Evolutionary conservation across 805 yeast genomes (phyloP).

Genomic region (Kurtzmaniella fragi): DNA sequence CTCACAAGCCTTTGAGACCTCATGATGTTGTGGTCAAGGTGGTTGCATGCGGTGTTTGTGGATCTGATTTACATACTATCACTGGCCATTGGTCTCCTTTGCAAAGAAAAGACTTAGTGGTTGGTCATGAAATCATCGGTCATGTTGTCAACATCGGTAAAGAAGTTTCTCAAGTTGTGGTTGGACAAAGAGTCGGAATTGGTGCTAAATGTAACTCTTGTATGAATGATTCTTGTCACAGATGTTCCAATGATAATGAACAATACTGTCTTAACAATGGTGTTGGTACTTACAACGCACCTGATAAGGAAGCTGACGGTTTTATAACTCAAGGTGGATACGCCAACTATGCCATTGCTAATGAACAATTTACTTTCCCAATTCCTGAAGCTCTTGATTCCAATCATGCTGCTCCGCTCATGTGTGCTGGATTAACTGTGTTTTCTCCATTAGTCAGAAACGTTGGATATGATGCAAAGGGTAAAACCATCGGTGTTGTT

Average conservation of each 20-base stretch:
- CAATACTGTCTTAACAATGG: slow-evolving; percentile 29
- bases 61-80: slow-evolving; percentile 48
- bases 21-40: slow-evolving; percentile 12
- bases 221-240: slow-evolving; percentile 41
- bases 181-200: slow-evolving; percentile 77
- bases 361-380: slow-evolving; percentile 58
- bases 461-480: slow-evolving; percentile 31
- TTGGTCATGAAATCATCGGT: slow-evolving; percentile 71
- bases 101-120: slow-evolving; percentile 35
- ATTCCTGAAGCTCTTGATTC: slow-evolving; percentile 47
- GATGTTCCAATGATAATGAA: slow-evolving; percentile 34
- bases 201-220: slow-evolving; percentile 71
- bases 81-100: slow-evolving; percentile 44
- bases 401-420: slow-evolving; percentile 61
- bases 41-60: slow-evolving; percentile 44
- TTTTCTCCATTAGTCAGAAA: slow-evolving; percentile 59
- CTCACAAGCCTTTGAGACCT: slow-evolving; percentile 42
- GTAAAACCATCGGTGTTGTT: slow-evolving; percentile 47
- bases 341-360: slow-evolving; percentile 59
- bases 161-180: slow-evolving; percentile 44
- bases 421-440: slow-evolving; percentile 76
- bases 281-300: slow-evolving; percentile 17
- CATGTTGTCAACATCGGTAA: slow-evolving; percentile 54
- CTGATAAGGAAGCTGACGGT: slow-evolving; percentile 16
- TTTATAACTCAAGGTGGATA: slow-evolving; percentile 69